Evolutionary conservation across 805 yeast species (phyloP).

Genomic region (Lipomyces starkeyi): DNA sequence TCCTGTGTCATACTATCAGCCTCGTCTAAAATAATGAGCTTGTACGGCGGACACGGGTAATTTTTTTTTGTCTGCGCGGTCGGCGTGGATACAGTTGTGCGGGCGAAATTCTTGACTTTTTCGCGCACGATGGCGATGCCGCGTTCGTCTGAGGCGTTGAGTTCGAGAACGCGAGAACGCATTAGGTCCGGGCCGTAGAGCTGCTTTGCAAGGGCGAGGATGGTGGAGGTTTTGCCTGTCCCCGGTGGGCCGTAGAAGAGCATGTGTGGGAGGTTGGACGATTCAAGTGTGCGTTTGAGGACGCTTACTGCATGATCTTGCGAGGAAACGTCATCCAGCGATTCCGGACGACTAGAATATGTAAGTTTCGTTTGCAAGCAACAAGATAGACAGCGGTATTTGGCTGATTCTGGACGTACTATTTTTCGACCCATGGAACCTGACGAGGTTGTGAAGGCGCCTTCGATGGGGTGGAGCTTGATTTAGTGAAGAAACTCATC

Average conservation of each 20-base stretch:
- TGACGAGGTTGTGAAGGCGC: slow-evolving; percentile 23
- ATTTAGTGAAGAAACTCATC: slow-evolving; percentile 7
- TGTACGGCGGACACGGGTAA: slow-evolving; percentile 97
- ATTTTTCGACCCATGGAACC: slow-evolving; percentile 91
- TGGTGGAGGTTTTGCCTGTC: slow-evolving; percentile 89
- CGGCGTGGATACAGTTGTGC: slow-evolving; percentile 83
- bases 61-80: slow-evolving; percentile 64
- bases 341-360: slow-evolving; percentile 73
- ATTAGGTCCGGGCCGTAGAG: slow-evolving; percentile 74
- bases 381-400: not conserved
- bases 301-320: slow-evolving; percentile 90
- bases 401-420: slow-evolving; percentile 48
- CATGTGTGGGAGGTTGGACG: slow-evolving; percentile 91
- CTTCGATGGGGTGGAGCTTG: not conserved
- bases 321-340: slow-evolving; percentile 84
- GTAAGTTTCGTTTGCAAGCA: not conserved
- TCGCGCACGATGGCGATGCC: slow-evolving; percentile 88
- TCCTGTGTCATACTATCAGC: slow-evolving; percentile 98
- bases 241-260: slow-evolving; percentile 94
- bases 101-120: slow-evolving; percentile 84
- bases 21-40: slow-evolving; percentile 89
- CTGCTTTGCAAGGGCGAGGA: slow-evolving; percentile 79
- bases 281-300: slow-evolving; percentile 73
- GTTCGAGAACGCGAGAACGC: slow-evolving; percentile 75
- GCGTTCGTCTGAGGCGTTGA: slow-evolving; percentile 90